Evolutionary conservation across 257 asterid species (phyloP).

Genomic region (Fraxinus excelsior): DNA sequence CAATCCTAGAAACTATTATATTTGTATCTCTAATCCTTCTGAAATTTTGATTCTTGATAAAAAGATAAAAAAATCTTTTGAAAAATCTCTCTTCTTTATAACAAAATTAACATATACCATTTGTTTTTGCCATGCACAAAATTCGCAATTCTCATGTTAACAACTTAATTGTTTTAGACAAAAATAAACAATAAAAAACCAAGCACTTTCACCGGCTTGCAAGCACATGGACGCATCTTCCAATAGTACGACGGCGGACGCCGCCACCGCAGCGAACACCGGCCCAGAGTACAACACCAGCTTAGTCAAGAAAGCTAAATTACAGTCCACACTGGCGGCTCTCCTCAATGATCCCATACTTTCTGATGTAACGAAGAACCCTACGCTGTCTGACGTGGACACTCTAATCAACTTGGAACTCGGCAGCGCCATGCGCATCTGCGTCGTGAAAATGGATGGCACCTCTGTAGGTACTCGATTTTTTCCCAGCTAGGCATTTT

Average conservation of each 20-base stretch:
- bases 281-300: slow-evolving; percentile 60
- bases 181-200: too few relatives aligned
- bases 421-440: slow-evolving; percentile 95
- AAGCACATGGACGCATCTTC: slow-evolving; percentile 39
- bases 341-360: slow-evolving; percentile 87
- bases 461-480: slow-evolving; percentile 54
- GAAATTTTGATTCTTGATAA: too few relatives aligned
- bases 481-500: slow-evolving; percentile 38
- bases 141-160: too few relatives aligned
- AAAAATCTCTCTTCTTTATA: too few relatives aligned
- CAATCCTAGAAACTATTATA: too few relatives aligned
- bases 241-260: slow-evolving; percentile 37
- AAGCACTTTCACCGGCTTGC: neutral
- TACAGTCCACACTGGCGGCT: slow-evolving; percentile 64
- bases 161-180: too few relatives aligned
- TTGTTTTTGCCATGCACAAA: neutral
- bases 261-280: slow-evolving; percentile 22
- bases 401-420: slow-evolving; percentile 87
- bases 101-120: too few relatives aligned
- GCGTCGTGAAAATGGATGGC: slow-evolving; percentile 67
- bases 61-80: too few relatives aligned
- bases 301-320: slow-evolving; percentile 61
- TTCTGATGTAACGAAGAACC: slow-evolving; percentile 76
- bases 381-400: slow-evolving; percentile 75
- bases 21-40: too few relatives aligned